phyloP scores from a whole-genome alignment of 495 filamentous ascomycete species.

The Barbatosphaeria neglecta region DNA sequence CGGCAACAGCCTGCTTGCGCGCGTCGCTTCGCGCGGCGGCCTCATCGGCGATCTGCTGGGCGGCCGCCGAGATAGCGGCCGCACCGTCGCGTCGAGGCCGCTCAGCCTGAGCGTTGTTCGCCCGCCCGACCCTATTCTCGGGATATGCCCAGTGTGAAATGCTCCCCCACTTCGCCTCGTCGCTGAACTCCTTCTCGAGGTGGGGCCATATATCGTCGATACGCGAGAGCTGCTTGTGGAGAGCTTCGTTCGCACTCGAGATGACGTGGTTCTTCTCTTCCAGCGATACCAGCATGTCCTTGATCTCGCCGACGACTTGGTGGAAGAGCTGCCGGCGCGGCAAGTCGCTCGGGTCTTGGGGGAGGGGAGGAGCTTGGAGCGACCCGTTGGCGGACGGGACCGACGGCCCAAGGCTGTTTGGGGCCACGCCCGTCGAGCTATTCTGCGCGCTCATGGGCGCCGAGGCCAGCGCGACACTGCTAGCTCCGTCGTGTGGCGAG shows the following conservation, averaged over 20 bases:
- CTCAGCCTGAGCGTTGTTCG: conserved; percentile 47
- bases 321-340: conserved; percentile 57
- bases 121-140: conserved; percentile 62
- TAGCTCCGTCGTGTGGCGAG: conserved; percentile 28
- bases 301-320: conserved; percentile 43
- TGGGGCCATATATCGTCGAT: conserved; percentile 75
- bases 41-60: conserved; percentile 65
- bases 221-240: conserved; percentile 73
- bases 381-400: conserved; percentile 26
- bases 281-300: conserved; percentile 69
- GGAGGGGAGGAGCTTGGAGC: conserved; percentile 23
- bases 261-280: conserved; percentile 98
- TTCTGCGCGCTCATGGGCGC: conserved; percentile 32
- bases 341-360: conserved; percentile 39
- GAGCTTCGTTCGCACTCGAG: conserved; percentile 73
- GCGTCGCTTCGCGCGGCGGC: conserved; percentile 68
- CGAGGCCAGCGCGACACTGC: conserved; percentile 26
- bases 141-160: conserved; percentile 91
- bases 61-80: conserved; percentile 53
- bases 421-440: conserved; percentile 24
- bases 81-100: conserved; percentile 67
- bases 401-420: conserved; percentile 12
- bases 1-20: conserved; percentile 64
- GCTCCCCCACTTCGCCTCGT: conserved; percentile 85
- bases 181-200: conserved; percentile 81